Conservation (phyloP, 2,329 filamentous ascomycete species). For the Neonectria ditissima region DNA sequence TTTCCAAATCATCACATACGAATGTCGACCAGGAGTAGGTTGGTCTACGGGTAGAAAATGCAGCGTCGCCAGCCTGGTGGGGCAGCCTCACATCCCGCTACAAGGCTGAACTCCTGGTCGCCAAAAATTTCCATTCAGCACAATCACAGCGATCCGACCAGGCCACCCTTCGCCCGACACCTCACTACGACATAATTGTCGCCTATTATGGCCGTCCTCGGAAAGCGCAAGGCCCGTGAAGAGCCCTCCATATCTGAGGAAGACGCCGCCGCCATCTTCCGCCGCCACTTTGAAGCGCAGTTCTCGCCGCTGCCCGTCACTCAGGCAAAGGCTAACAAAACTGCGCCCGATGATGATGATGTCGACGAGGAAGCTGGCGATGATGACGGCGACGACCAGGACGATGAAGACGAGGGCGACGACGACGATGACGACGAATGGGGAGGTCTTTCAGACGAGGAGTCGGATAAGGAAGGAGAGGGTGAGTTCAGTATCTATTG, state of each 20-base stretch:
- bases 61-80: slow-evolving; percentile 28
- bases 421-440: slow-evolving; percentile 43
- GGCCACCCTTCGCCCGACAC: slow-evolving; percentile 18
- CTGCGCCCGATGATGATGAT: slow-evolving; percentile 38
- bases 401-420: slow-evolving; percentile 51
- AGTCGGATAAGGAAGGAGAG: slow-evolving; percentile 39
- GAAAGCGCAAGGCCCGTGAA: slow-evolving; percentile 61
- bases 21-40: not conserved
- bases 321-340: slow-evolving; percentile 43
- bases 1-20: not conserved
- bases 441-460: slow-evolving; percentile 45
- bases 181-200: not conserved
- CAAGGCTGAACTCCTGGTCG: slow-evolving; percentile 39
- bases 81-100: slow-evolving; percentile 42
- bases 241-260: slow-evolving; percentile 53
- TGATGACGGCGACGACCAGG: slow-evolving; percentile 48
- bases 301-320: slow-evolving; percentile 76
- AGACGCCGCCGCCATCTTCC: slow-evolving; percentile 80
- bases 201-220: slow-evolving; percentile 57
- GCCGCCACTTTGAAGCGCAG: slow-evolving; percentile 86
- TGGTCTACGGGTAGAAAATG: too few relatives aligned
- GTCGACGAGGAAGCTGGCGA: slow-evolving; percentile 48
- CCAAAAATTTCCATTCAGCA: slow-evolving; percentile 36
- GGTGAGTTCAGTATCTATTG: slow-evolving; percentile 15
- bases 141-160: slow-evolving; percentile 10